Evolutionary conservation across 179 eudicot genomes (phyloP).

Genomic region (Heliamphora pulchella): DNA sequence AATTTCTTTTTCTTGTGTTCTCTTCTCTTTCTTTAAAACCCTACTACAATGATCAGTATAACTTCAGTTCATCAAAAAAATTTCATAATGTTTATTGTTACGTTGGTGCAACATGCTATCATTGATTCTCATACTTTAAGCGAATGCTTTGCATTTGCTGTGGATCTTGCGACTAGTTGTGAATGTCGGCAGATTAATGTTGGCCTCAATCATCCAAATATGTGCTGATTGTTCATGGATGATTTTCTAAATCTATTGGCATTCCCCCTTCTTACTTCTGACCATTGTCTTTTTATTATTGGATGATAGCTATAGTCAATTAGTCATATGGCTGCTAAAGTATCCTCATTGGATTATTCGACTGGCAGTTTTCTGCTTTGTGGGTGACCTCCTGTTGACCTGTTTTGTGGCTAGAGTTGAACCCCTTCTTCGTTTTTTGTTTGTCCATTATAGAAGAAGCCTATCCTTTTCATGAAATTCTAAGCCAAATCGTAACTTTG

Average conservation of each 20-base stretch:
- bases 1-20: too few relatives aligned
- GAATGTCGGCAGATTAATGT: neutral
- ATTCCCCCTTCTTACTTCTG: neutral
- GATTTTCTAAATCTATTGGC: slow-evolving; percentile 3
- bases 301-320: neutral
- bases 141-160: neutral
- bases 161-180: neutral
- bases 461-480: neutral
- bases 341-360: neutral
- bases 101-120: neutral
- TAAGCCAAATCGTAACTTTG: neutral
- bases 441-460: neutral
- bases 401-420: neutral
- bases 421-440: neutral
- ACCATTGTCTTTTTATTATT: neutral
- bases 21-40: too few relatives aligned
- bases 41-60: neutral
- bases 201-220: neutral
- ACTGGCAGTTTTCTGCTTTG: neutral
- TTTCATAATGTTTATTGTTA: neutral
- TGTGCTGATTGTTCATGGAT: slow-evolving; percentile 1
- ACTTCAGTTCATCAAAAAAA: neutral
- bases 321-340: neutral
- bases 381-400: neutral
- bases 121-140: neutral